Conservation (phyloP, 495 filamentous ascomycete species). For the Penicillium diatomitis region DNA sequence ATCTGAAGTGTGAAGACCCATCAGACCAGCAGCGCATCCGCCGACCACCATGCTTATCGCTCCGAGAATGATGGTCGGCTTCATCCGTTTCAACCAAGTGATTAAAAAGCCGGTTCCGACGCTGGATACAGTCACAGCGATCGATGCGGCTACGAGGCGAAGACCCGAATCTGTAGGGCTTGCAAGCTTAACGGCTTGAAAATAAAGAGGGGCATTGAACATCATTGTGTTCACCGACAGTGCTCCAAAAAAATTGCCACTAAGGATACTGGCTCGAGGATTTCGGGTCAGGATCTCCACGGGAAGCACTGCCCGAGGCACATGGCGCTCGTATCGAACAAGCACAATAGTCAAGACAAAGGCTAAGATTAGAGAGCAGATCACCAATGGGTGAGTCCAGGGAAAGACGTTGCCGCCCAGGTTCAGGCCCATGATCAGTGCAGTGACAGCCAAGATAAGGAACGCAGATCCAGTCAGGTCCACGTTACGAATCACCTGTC, state of each 20-base stretch:
- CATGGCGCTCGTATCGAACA: constrained; percentile 51
- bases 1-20: constrained; percentile 47
- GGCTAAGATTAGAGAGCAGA: constrained; percentile 51
- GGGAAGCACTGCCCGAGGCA: constrained; percentile 63
- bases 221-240: constrained; percentile 58
- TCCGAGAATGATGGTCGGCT: constrained; percentile 53
- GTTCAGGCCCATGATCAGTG: constrained; percentile 64
- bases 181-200: constrained; percentile 69
- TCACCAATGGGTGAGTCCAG: constrained; percentile 64
- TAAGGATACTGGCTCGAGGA: constrained; percentile 58
- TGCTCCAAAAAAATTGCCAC: constrained; percentile 57
- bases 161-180: constrained; percentile 63
- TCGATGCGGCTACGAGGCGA: constrained; percentile 52
- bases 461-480: constrained; percentile 59
- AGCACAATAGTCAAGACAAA: constrained; percentile 47
- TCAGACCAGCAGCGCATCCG: constrained; percentile 43
- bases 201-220: constrained; percentile 75
- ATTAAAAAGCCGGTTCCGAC: constrained; percentile 63
- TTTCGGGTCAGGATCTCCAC: constrained; percentile 48
- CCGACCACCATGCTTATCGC: constrained; percentile 41
- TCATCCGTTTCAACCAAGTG: constrained; percentile 53
- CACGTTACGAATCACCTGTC: constrained; percentile 54
- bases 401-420: constrained; percentile 68
- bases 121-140: constrained; percentile 49
- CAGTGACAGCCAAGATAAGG: constrained; percentile 53